Evolutionary conservation across 1,284 basidiomycete genomes (phyloP).

Genomic region (Amylostereum chailletii): DNA sequence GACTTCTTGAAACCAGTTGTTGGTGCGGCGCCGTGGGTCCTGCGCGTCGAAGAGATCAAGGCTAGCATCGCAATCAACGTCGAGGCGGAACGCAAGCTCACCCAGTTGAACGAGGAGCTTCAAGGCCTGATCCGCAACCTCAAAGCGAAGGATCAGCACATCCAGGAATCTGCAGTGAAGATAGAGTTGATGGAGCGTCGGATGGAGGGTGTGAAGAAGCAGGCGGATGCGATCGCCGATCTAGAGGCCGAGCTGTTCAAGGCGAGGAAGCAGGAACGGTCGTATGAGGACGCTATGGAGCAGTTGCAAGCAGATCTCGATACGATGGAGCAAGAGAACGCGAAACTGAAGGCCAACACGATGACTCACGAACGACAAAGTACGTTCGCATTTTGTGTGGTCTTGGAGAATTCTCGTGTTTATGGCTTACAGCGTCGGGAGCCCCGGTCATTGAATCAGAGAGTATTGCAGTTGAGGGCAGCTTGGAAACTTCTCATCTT

Average conservation of each 20-base stretch:
- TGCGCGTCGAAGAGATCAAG: constrained; percentile 84
- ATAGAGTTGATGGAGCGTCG: constrained; percentile 91
- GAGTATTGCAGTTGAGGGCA: constrained; percentile 61
- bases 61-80: constrained; percentile 77
- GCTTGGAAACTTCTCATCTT: constrained; percentile 76
- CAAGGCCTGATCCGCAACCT: constrained; percentile 80
- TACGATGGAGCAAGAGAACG: constrained; percentile 79
- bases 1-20: constrained; percentile 40
- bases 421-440: constrained; percentile 29
- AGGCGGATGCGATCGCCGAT: constrained; percentile 75
- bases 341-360: constrained; percentile 64
- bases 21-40: constrained; percentile 80
- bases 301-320: constrained; percentile 88
- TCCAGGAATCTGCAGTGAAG: constrained; percentile 87
- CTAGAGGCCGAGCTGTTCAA: constrained; percentile 78
- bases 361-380: constrained; percentile 60
- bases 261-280: constrained; percentile 78
- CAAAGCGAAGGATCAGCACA: constrained; percentile 78
- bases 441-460: constrained; percentile 51
- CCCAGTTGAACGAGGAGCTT: constrained; percentile 83
- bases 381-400: constrained; percentile 21
- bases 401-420: constrained; percentile 3
- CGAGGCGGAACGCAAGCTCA: constrained; percentile 84
- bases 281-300: constrained; percentile 90
- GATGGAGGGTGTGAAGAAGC: constrained; percentile 84